Conservation (phyloP, 805 yeast genomes). For the Myxozyma melibiosi region DNA sequence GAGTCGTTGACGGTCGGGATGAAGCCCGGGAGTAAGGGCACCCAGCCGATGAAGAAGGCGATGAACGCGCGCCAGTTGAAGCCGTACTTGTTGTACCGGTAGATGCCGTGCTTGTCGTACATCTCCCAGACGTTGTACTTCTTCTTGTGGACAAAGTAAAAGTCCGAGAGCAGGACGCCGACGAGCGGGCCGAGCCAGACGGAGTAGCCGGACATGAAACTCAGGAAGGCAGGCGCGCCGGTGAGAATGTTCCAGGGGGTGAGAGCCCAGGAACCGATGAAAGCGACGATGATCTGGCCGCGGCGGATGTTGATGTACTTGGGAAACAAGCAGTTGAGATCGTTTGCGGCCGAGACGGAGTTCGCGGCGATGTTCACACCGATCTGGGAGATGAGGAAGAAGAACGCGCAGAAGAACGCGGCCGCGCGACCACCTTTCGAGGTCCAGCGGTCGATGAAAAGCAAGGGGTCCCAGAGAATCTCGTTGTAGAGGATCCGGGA, state of each 20-base stretch:
- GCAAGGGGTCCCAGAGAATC: constrained; percentile 30
- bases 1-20: constrained; percentile 32
- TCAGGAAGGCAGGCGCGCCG: constrained; percentile 44
- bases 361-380: constrained; percentile 65
- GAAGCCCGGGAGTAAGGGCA: constrained; percentile 36
- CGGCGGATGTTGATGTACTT: constrained; percentile 49
- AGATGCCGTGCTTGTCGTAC: constrained; percentile 47
- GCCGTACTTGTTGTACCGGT: constrained; percentile 50
- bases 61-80: constrained; percentile 49
- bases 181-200: constrained; percentile 49
- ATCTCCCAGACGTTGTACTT: constrained; percentile 49
- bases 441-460: constrained; percentile 26
- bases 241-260: constrained; percentile 50
- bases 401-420: constrained; percentile 31
- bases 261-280: constrained; percentile 41
- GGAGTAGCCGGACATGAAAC: constrained; percentile 45
- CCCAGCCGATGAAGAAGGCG: constrained; percentile 44
- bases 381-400: constrained; percentile 68
- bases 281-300: constrained; percentile 49
- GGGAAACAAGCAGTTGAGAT: constrained; percentile 49
- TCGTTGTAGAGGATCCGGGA: constrained; percentile 22
- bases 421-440: constrained; percentile 34
- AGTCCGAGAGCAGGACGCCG: constrained; percentile 47
- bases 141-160: constrained; percentile 47
- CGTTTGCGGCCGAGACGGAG: constrained; percentile 49